Percentiles rank a stretch among this genome's conserved stretches.
Evolutionary conservation across 2,329 filamentous ascomycete genomes (phyloP).

Genomic region (Trichoderma gracile): DNA sequence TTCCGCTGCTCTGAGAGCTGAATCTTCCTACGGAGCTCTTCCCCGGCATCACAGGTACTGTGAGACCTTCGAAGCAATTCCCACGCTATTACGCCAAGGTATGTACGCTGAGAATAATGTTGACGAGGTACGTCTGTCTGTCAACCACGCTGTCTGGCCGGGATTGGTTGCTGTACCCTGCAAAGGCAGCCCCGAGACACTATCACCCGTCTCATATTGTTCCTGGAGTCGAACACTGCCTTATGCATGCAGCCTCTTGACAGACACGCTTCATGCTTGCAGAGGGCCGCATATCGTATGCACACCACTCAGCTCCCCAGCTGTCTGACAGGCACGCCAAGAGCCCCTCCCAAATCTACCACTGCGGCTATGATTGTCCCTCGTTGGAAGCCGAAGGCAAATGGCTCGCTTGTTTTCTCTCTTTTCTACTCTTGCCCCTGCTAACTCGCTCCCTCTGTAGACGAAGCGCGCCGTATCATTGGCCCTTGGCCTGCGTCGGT

Average conservation of each 20-base stretch:
- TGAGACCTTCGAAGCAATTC: no score
- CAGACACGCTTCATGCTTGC: not conserved
- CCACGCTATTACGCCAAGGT: not conserved
- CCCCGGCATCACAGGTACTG: no score
- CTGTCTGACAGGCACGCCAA: slow-evolving; percentile 1
- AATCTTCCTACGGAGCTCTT: no score
- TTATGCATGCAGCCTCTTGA: not conserved
- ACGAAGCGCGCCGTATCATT: not conserved
- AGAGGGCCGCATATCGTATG: not conserved
- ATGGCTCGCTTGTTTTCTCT: slow-evolving; percentile 14
- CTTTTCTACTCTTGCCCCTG: not conserved
- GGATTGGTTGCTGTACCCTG: not conserved
- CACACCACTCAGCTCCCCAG: not conserved
- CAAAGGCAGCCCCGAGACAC: not conserved
- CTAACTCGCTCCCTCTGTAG: not conserved
- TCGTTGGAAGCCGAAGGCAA: slow-evolving; percentile 9
- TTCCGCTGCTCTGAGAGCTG: not conserved
- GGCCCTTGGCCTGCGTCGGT: slow-evolving; percentile 16
- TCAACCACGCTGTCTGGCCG: not conserved
- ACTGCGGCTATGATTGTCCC: slow-evolving; percentile 5
- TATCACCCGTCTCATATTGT: not conserved
- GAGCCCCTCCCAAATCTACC: slow-evolving; percentile 9
- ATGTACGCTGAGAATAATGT: not conserved
- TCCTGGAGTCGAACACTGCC: not conserved
- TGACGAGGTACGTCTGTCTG: no score